Evolutionary conservation across 257 asterid species (phyloP).

Genomic region (Fraxinus americana): DNA sequence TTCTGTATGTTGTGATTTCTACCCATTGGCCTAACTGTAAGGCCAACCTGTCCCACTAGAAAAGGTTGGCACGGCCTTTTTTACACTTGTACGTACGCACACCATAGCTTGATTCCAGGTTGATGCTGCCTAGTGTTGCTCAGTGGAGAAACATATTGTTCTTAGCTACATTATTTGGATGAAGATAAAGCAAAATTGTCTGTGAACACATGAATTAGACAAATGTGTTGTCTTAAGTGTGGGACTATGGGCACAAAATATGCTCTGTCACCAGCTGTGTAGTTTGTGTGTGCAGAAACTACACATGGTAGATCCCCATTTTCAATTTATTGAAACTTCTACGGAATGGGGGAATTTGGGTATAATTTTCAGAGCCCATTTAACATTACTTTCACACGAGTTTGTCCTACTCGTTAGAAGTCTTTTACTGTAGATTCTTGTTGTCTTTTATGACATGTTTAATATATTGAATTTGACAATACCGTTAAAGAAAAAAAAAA

Average conservation of each 20-base stretch:
- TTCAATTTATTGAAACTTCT: neutral
- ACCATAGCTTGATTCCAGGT: neutral
- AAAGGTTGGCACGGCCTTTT: neutral
- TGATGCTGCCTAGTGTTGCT: neutral
- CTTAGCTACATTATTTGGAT: neutral
- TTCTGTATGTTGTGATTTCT: too few species aligned
- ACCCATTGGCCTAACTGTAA: neutral
- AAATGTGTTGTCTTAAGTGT: slow-evolving; percentile 2
- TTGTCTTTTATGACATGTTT: too few species aligned
- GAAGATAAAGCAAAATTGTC: too few species aligned
- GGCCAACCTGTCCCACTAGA: neutral
- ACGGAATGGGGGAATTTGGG: neutral
- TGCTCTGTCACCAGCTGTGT: slow-evolving; percentile 15
- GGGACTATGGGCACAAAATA: neutral
- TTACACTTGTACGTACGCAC: neutral
- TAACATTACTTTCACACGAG: too few species aligned
- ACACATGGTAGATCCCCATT: slow-evolving; percentile 34
- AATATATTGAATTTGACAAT: too few species aligned
- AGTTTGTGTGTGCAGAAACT: neutral
- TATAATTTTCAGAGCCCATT: too few species aligned
- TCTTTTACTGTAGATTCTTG: neutral
- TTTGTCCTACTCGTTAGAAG: neutral
- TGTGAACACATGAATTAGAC: neutral
- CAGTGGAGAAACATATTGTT: too few species aligned
- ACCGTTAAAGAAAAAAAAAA: too few species aligned